Evolutionary conservation across 1,284 basidiomycete species (phyloP).

Genomic region (Bjerkandera adusta): DNA sequence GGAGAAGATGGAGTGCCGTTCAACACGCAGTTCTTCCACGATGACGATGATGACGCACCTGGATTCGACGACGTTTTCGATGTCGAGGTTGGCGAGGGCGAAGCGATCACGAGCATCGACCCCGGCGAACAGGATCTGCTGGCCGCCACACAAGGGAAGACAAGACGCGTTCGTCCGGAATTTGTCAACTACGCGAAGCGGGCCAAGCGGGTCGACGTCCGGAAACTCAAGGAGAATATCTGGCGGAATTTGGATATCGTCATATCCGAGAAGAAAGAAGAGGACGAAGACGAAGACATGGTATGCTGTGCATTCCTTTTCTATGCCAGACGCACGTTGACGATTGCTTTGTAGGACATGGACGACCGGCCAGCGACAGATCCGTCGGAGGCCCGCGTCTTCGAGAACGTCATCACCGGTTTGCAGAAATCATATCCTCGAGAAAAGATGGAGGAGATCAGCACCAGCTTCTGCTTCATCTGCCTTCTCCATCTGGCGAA

Average conservation of each 20-base stretch:
- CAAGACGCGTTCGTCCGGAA: slow-evolving; percentile 82
- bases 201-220: slow-evolving; percentile 96
- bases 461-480: slow-evolving; percentile 99
- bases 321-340: slow-evolving; percentile 2
- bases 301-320: slow-evolving; percentile 34
- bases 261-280: slow-evolving; percentile 35
- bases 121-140: slow-evolving; percentile 84
- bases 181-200: slow-evolving; percentile 94
- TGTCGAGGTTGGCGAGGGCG: slow-evolving; percentile 46
- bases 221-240: slow-evolving; percentile 97
- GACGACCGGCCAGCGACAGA: slow-evolving; percentile 52
- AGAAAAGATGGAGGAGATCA: slow-evolving; percentile 97
- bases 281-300: slow-evolving; percentile 54
- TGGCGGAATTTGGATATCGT: slow-evolving; percentile 89
- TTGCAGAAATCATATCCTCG: slow-evolving; percentile 82
- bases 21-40: slow-evolving; percentile 97
- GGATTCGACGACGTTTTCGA: slow-evolving; percentile 74
- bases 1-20: slow-evolving; percentile 71
- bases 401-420: slow-evolving; percentile 82
- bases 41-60: slow-evolving; percentile 78
- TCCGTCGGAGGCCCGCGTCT: slow-evolving; percentile 68
- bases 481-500: slow-evolving; percentile 95
- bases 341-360: slow-evolving; percentile 41
- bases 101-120: slow-evolving; percentile 43
- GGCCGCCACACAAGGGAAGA: slow-evolving; percentile 77